Base-by-base conservation (phyloP, 116 monocot genomes). In the Iris pallida region DNA sequence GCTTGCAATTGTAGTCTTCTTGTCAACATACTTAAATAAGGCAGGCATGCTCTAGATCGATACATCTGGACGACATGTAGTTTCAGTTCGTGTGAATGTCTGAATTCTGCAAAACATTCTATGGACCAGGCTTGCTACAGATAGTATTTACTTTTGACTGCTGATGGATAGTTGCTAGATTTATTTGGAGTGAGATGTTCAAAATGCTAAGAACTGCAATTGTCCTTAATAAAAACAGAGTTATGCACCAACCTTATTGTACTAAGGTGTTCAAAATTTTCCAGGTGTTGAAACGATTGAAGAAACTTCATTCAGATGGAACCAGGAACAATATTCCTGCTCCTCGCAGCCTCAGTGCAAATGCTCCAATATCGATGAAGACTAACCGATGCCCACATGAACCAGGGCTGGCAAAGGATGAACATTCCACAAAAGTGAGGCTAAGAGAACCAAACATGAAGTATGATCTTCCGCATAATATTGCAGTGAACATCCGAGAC, bases 261-360 rank as follows among this genome's bases (percentile, higher is more conserved):
- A 47, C 20, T 13, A 53, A 66, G 52, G 13, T 51, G 13, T 52
- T 20, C 20, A 52, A 8, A 43, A 48, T 58, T 68, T 69, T 30
- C 4, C 62, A 85, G 85, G 81, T 55, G 15, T 75, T 75, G 47
- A 78, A 75, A 66, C 78, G 81, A 17, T 73, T 85, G 69, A 81
- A 76, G 78, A 85, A 81, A 66, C 46, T 44, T 57, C 62, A 61
- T 61, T 57, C 57, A 14, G 65, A 78, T 69, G 66, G 13, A 49
- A 65, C 45, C 9, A 65, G 48, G 7, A 57, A 64, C 46, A 16
- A 20, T 18, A 17, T 47, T 18, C 47, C 47, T 44, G 43, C n/a
- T 16, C 44, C 42, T 64, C 47, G 20, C 12, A 46, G 47, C 16
- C 17, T 17, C 43, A 46, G 18, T 15, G 68, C 46, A 68, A 54